Evolutionary conservation across 192 early-diverging fungal genomes (phyloP).

Genomic region (Coemansia sp.): DNA sequence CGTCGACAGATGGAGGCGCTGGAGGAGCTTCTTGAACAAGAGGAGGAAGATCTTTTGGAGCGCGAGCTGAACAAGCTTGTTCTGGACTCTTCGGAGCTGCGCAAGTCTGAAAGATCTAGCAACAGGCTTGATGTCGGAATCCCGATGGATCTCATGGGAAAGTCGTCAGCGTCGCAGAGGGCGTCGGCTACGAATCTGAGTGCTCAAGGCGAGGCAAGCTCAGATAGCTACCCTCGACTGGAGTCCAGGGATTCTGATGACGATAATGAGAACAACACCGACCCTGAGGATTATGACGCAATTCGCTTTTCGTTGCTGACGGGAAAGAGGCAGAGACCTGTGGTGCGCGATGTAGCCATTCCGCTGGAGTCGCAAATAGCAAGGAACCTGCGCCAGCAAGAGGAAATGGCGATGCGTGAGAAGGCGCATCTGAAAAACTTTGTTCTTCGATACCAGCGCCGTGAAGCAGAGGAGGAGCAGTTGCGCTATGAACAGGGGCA

Average conservation of each 20-base stretch:
- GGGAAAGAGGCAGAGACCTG: slow-evolving; percentile 47
- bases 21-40: slow-evolving; percentile 69
- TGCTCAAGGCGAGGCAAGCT: background rate
- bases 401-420: slow-evolving; percentile 86
- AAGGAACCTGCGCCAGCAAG: slow-evolving; percentile 75
- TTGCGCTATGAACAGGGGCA: slow-evolving; percentile 20
- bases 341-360: slow-evolving; percentile 39
- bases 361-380: slow-evolving; percentile 75
- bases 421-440: slow-evolving; percentile 86
- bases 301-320: slow-evolving; percentile 48
- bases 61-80: slow-evolving; percentile 87
- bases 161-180: slow-evolving; percentile 13
- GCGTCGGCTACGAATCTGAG: background rate
- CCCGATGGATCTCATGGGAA: slow-evolving; percentile 67
- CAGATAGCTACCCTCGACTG: background rate
- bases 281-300: slow-evolving; percentile 13
- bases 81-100: slow-evolving; percentile 84
- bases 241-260: background rate
- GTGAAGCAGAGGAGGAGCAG: slow-evolving; percentile 43
- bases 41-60: slow-evolving; percentile 88
- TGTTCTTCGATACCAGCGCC: slow-evolving; percentile 84
- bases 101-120: slow-evolving; percentile 57
- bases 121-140: slow-evolving; percentile 85
- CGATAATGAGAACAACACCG: background rate
- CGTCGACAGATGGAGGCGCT: slow-evolving; percentile 59